Evolutionary conservation across 2,329 filamentous ascomycete genomes (phyloP), one percentile per base, ranked within the genome.

Genomic region (Alternaria burnsii): DNA sequence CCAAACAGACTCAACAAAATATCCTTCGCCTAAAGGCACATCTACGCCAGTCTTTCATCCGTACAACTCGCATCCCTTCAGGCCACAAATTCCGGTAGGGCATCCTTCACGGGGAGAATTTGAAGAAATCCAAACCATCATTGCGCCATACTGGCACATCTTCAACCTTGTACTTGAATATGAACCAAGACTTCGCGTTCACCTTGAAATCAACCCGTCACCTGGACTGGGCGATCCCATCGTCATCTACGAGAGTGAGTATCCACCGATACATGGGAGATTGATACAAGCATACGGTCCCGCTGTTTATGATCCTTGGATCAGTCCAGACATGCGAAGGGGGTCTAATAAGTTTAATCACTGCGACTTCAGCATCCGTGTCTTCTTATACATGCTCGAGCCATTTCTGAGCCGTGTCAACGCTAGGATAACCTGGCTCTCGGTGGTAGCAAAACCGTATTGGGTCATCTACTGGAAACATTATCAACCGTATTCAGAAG

Each of bases 151-250:
- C 28, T 60, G 58, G 53, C 36, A 52, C 10, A 24, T 60, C 20
- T 57, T 60, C 53, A 60, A 52, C 34, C 20, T 52, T 34, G 26
- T 47, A n/a, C 41, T 57, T 7, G 34, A 57, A n/a, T 26, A 51
- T 20, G 30, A 51, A 24, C 14, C n/a, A 18, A 48, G 18, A 18
- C 3, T 16, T 28, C 28, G 18, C 16, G 36, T 52, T 18, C 14
- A 36, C 22, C 48, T 40, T 34, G 10, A 36, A 12, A 0, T 1
- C 16, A 38, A 3, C 22, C 7, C 16, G 2, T 22, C 20, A 28
- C 18, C 8, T 10, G 11, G 22, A 26, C n/a, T 14, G 10, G 34
- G 6, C 34, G 20, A 14, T n/a, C 34, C 22, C 26, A 9, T 20
- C 5, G 40, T 40, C 16, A 20, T 52, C 24, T 22, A 12, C 50